Conservation (phyloP, 2,329 filamentous ascomycete species). For the Knoxdaviesia capensis region DNA sequence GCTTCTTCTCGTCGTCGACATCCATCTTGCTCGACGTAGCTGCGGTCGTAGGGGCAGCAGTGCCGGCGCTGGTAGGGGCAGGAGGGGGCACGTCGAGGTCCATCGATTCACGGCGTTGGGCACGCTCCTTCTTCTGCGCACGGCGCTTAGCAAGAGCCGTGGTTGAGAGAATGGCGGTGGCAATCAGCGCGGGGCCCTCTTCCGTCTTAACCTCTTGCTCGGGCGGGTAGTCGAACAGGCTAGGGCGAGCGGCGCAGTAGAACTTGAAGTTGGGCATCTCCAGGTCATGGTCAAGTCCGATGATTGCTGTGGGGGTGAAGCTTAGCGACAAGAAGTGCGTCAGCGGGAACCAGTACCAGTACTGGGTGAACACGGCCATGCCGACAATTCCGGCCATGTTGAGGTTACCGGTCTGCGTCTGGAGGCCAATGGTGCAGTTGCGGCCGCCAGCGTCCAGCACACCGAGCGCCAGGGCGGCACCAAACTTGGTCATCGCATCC, state of each 20-base stretch:
- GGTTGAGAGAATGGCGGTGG: constrained; percentile 87
- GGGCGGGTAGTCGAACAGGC: constrained; percentile 92
- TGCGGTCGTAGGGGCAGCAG: constrained; percentile 9
- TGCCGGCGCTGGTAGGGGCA: constrained; percentile 49
- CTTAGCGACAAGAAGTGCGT: constrained; percentile 92
- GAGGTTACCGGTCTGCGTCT: constrained; percentile 93
- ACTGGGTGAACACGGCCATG: constrained; percentile 95
- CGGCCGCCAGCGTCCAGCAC: constrained; percentile 96
- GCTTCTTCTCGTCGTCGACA: constrained; percentile 34
- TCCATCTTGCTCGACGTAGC: constrained; percentile 73
- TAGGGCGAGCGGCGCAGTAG: constrained; percentile 83
- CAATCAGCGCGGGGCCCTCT: constrained; percentile 81
- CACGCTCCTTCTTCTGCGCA: constrained; percentile 83
- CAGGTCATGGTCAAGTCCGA: constrained; percentile 81
- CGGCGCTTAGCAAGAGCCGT: constrained; percentile 93
- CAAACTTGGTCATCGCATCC: constrained; percentile 98
- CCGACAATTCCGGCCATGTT: constrained; percentile 98
- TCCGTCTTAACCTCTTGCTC: constrained; percentile 91
- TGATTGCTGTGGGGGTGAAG: constrained; percentile 92
- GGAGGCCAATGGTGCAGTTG: constrained; percentile 94
- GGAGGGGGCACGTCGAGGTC: constrained; percentile 48
- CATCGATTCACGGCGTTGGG: constrained; percentile 83
- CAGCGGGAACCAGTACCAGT: constrained; percentile 99
- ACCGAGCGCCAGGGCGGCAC: constrained; percentile 77
- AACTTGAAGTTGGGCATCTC: constrained; percentile 91